Conservation (phyloP, 805 yeast species). For the Kodamaea kakaduensis region DNA sequence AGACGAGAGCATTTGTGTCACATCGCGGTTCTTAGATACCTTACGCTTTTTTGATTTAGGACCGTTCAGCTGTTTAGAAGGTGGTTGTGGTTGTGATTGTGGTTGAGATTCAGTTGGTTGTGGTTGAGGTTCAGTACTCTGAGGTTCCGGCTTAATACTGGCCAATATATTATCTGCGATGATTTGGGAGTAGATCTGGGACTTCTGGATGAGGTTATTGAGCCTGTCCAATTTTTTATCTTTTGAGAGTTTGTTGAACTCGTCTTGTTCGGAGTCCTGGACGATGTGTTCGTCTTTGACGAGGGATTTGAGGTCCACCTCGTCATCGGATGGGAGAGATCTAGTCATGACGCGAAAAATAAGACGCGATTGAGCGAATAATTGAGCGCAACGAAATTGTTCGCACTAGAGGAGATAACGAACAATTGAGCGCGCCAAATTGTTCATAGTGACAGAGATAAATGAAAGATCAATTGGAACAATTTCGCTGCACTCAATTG, state of each 20-base stretch:
- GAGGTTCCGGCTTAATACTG: background rate
- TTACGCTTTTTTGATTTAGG: slow-evolving; percentile 10
- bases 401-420: too few relatives aligned
- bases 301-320: slow-evolving; percentile 3
- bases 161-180: slow-evolving; percentile 69
- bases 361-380: too few relatives aligned
- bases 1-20: slow-evolving; percentile 13
- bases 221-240: slow-evolving; percentile 62
- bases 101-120: slow-evolving; percentile 5
- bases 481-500: too few relatives aligned
- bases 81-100: slow-evolving; percentile 23
- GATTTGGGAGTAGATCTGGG: slow-evolving; percentile 82
- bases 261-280: slow-evolving; percentile 26
- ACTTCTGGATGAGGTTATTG: slow-evolving; percentile 74
- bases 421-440: too few relatives aligned
- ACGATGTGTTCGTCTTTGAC: slow-evolving; percentile 5
- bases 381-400: too few relatives aligned
- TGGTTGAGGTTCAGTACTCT: slow-evolving; percentile 29
- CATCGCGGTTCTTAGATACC: slow-evolving; percentile 12
- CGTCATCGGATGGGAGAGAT: slow-evolving; percentile 1
- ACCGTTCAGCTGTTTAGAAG: slow-evolving; percentile 16
- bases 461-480: too few relatives aligned
- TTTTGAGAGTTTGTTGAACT: slow-evolving; percentile 44
- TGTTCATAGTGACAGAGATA: too few relatives aligned
- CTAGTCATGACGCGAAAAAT: slow-evolving; percentile 6